Evolutionary conservation across 106 monocot genomes (phyloP).

Genomic region (Dendrobium officinale): DNA sequence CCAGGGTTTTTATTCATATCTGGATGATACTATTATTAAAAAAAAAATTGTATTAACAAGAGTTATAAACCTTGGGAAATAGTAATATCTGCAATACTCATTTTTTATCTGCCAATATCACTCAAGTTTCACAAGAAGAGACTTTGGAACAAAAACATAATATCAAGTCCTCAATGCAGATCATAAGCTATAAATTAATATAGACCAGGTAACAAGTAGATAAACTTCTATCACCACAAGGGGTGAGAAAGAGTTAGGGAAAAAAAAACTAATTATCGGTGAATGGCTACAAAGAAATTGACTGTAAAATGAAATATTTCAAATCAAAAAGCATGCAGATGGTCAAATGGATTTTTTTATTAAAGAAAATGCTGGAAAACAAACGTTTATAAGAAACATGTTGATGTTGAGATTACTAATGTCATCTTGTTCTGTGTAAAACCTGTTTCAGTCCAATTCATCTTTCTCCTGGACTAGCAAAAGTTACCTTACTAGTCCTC

Average conservation of each 20-base stretch:
- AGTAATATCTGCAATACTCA: not conserved
- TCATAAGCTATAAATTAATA: not conserved
- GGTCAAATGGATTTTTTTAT: not conserved
- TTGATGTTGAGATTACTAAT: not conserved
- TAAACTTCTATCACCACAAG: not conserved
- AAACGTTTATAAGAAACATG: not conserved
- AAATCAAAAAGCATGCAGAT: not conserved
- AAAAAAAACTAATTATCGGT: not conserved
- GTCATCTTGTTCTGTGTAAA: not conserved
- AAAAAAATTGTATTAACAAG: conserved; percentile 7
- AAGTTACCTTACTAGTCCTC: not conserved
- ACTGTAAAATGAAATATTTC: not conserved
- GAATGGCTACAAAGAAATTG: not conserved
- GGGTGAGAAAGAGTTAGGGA: not conserved
- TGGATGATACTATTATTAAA: conserved; percentile 80
- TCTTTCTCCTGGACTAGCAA: not conserved
- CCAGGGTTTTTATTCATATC: conserved; percentile 92
- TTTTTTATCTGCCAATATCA: not conserved
- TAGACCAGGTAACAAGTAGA: not conserved
- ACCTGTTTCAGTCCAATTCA: not conserved
- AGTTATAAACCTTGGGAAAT: not conserved
- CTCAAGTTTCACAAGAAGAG: not conserved
- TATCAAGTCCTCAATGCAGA: not conserved
- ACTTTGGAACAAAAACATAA: not conserved
- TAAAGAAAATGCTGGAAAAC: not conserved